Evolutionary conservation across 2,329 filamentous ascomycete genomes (phyloP), one percentile per base, ranked within the genome.

Genomic region (Myriangium duriaei): DNA sequence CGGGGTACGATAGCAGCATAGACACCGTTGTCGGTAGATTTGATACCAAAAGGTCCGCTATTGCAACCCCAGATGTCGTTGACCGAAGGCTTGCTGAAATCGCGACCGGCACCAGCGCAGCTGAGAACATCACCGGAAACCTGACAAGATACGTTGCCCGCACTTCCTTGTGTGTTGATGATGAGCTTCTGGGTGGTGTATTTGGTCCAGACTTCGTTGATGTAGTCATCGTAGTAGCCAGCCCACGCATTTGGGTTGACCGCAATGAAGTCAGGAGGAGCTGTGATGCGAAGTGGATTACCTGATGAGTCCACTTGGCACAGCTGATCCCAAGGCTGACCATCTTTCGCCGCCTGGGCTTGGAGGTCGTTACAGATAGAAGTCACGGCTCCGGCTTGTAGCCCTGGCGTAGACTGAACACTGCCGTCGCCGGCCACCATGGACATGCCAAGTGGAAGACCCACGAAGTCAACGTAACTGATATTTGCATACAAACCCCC

Each of bases 11-110:
- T 71, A 29, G 76, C 76, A 42, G 65, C 65, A 12, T 62, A 60
- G 40, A 60, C 56, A 4, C 50, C 50, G 3, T 51, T 49, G 42
- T 69, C 50, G 32, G 62, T 50, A 46, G 63, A 60, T 30, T 62
- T 57, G 1, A 65, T 45, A 44, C 61, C 58, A 46, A 80, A 79
- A 0, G 75, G 74, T 0, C 76, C 76, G 2, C 69, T 74, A 47
- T 70, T 76, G 58, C 76, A 81, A 24, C 69, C 69, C 51, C 82
- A 74, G 44, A 84, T 78, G 54, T 83, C 79, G 10, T 59, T 60
- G 2, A 72, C 71, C 1, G 60, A 67, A 0, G 79, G 79, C 41
- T 69, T 64, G 1, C 51, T 42, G 52, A 82, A 83, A 2, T 59
- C 58, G n/a, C 53, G 53, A 6, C 56, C 50, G 11, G 59, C 57